These are phyloP conservation scores for Zalerion maritima DNA, from an alignment of 495 filamentous ascomycete species.

Conservation along the genomic window DNA sequence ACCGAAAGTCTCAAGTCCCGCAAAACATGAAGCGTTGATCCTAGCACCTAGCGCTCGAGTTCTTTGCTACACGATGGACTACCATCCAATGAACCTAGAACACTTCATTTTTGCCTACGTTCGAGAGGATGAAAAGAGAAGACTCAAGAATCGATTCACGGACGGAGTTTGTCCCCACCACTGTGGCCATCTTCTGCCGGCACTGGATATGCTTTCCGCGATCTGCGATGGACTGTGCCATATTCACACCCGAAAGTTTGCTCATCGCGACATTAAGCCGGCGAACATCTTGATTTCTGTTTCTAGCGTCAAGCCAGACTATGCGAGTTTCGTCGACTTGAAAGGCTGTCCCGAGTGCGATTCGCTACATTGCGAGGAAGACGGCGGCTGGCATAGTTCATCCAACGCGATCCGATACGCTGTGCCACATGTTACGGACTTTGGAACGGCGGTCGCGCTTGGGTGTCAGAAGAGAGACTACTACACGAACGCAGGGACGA, in stretches of 20 bases:
- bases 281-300: slow-evolving; percentile 29
- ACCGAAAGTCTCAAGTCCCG: background rate
- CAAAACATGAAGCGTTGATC: background rate
- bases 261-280: slow-evolving; percentile 35
- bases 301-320: slow-evolving; percentile 1
- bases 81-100: slow-evolving; percentile 24
- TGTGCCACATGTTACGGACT: too few relatives aligned
- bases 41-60: slow-evolving; percentile 1
- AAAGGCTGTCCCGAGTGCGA: slow-evolving; percentile 18
- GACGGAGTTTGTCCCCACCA: too few relatives aligned
- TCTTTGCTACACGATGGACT: slow-evolving; percentile 28
- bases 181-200: slow-evolving; percentile 24
- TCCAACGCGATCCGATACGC: background rate
- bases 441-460: too few relatives aligned
- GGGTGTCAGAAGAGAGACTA: too few relatives aligned
- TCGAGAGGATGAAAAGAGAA: background rate
- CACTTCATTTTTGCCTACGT: slow-evolving; percentile 16
- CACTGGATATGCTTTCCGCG: slow-evolving; percentile 17
- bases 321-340: slow-evolving; percentile 18
- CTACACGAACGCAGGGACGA: slow-evolving; percentile 8
- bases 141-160: too few relatives aligned
- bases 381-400: slow-evolving; percentile 1
- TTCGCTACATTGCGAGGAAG: slow-evolving; percentile 12
- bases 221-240: slow-evolving; percentile 17
- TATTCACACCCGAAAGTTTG: slow-evolving; percentile 13